Evolutionary conservation across 2,329 filamentous ascomycete genomes (phyloP).

Genomic region (Sarocladiaceae sp.): DNA sequence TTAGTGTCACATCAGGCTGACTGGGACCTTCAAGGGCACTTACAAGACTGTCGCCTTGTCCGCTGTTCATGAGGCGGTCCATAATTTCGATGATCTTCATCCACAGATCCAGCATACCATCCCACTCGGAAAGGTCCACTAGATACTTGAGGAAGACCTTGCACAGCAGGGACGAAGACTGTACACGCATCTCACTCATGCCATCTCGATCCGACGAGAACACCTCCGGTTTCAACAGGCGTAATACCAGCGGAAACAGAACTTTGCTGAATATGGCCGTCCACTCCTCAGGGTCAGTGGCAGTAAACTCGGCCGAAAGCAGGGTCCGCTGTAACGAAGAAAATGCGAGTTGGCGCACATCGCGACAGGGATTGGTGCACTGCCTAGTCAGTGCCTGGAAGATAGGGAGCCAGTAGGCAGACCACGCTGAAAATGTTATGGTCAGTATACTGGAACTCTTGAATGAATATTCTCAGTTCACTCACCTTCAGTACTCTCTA

Average conservation of each 20-base stretch:
- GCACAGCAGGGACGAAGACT: slow-evolving; percentile 85
- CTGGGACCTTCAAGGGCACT: slow-evolving; percentile 27
- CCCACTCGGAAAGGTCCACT: slow-evolving; percentile 76
- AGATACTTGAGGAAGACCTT: slow-evolving; percentile 96
- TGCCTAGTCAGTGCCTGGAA: slow-evolving; percentile 85
- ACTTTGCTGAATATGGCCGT: slow-evolving; percentile 92
- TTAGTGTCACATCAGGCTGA: neutral
- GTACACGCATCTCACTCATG: slow-evolving; percentile 93
- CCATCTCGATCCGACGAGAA: slow-evolving; percentile 86
- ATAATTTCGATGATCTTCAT: slow-evolving; percentile 88
- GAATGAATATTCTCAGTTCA: neutral
- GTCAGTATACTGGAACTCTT: slow-evolving; percentile 12
- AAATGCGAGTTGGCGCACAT: slow-evolving; percentile 86
- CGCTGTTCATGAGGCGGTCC: slow-evolving; percentile 93
- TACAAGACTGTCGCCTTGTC: slow-evolving; percentile 84
- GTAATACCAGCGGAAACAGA: slow-evolving; percentile 83
- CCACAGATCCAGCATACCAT: slow-evolving; percentile 90
- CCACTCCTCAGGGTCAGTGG: slow-evolving; percentile 86
- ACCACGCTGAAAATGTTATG: slow-evolving; percentile 73
- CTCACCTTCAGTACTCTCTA: slow-evolving; percentile 78
- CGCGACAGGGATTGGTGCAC: slow-evolving; percentile 90
- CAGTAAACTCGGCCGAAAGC: slow-evolving; percentile 77
- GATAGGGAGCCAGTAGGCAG: slow-evolving; percentile 94
- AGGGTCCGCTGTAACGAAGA: slow-evolving; percentile 80
- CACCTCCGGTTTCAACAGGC: slow-evolving; percentile 88